phyloP scores from a whole-genome alignment of 1,139 yeast species.

The Candida dubliniensis region DNA sequence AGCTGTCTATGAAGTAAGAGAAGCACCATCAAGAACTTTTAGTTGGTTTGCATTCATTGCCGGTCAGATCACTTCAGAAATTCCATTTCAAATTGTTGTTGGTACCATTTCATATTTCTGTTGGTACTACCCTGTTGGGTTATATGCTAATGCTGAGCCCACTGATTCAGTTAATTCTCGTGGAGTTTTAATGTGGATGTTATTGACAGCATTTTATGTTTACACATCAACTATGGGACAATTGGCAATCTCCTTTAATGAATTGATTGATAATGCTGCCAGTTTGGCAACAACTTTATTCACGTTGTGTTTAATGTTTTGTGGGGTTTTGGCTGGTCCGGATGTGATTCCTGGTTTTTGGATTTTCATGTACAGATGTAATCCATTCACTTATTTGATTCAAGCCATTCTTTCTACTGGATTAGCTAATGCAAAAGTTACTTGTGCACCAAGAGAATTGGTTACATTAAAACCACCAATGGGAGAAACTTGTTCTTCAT shows the following conservation, averaged over 20 bases:
- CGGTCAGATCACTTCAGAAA: constrained; percentile 69
- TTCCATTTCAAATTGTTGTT: constrained; percentile 69
- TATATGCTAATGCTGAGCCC: constrained; percentile 53
- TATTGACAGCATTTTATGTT: constrained; percentile 37
- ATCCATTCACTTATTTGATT: constrained; percentile 66
- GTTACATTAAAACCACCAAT: constrained; percentile 33
- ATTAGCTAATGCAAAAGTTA: constrained; percentile 25
- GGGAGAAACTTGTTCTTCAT: constrained; percentile 58
- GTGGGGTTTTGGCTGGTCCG: constrained; percentile 31
- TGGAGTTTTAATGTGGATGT: constrained; percentile 48
- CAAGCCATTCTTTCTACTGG: constrained; percentile 30
- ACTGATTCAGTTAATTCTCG: constrained; percentile 27
- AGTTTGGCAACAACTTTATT: constrained; percentile 29
- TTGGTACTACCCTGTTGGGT: constrained; percentile 83
- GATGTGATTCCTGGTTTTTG: constrained; percentile 33
- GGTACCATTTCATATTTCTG: constrained; percentile 70
- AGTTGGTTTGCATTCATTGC: constrained; percentile 40
- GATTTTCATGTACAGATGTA: constrained; percentile 62
- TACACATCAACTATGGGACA: constrained; percentile 41
- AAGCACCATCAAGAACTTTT: constrained; percentile 33
- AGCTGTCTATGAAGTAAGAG: constrained; percentile 38
- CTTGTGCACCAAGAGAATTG: constrained; percentile 29
- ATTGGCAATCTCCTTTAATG: constrained; percentile 38
- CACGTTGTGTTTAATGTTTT: constrained; percentile 32
- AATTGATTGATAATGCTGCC: constrained; percentile 42